Evolutionary conservation across 768 basidiomycete species (phyloP), one percentile per base, ranked within the genome.

Genomic region (Dendrothele bispora): DNA sequence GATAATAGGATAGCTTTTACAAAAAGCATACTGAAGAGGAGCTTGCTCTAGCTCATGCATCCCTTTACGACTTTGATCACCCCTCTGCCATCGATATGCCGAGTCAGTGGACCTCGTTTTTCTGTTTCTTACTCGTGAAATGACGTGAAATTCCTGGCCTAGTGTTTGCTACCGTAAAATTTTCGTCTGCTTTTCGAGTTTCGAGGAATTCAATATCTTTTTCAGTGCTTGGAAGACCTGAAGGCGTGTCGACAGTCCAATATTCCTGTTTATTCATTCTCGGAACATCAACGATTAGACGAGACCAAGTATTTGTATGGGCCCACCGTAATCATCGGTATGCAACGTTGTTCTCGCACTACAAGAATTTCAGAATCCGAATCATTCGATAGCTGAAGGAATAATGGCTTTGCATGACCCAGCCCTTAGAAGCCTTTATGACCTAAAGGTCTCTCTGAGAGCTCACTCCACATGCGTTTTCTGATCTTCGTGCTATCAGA

Each of bases 221-320:
- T 30, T 20, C 47, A 97, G 88, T 97, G 95, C 61, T 65, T 98
- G 39, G 67, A 78, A 22, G 92, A 97, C 56, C 70, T 99, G 51
- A 97, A 94, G 64, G 73, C 81, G 5, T 90, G 91, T 61, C 82
- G 71, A 63, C 93, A 83, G 61, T 80, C 84, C 0, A 88, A 95
- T 66, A 91, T 98, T 50, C 95, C 97, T 0, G 81, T 95, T 6
- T 99, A 99, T 65, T 95, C 93, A 1, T 99, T 99, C 66, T 75
- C 81, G 21, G 76, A 89, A 53, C 97, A 99, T 67, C 93, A 97
- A 62, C 74, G 91, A 49, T 61, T 86, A 22, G 68, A 78, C 12
- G 86, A 91, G 55, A 84, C 77, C 24, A 88, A 92, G 62, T 95
- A 97, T 67, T 71, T 95, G 2, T 98, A 98, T 62, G 94, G 94